Percentiles rank a stretch among this genome's conserved stretches.
These are phyloP conservation scores for Diversispora epigaea DNA, from an alignment of 192 early-diverging fungal genomes.

Conservation along the genomic window DNA sequence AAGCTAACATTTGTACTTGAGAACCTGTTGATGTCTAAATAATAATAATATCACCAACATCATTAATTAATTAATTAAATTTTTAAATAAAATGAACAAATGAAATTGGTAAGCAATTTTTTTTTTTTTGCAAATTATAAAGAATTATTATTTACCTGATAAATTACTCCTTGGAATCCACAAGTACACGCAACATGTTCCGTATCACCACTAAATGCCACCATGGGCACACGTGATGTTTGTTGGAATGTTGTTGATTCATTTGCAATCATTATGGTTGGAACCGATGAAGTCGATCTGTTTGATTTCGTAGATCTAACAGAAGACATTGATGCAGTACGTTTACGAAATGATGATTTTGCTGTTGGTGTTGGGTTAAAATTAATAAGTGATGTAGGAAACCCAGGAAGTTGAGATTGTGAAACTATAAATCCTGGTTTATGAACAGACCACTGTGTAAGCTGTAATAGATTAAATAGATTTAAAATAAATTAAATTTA, in stretches of 20 bases:
- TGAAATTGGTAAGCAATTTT: conserved; percentile 17
- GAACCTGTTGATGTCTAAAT: conserved; percentile 43
- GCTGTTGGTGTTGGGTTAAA: neutral
- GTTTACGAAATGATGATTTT: conserved; percentile 30
- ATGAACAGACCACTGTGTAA: conserved; percentile 55
- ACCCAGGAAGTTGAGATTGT: conserved; percentile 43
- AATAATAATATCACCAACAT: neutral
- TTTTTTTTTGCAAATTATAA: neutral
- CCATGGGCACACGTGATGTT: conserved; percentile 44
- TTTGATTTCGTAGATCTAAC: conserved; percentile 12
- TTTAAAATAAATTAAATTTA: neutral
- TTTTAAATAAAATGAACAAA: neutral
- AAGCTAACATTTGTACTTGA: conserved; percentile 44
- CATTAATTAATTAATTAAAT: neutral
- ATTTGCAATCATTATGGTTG: neutral
- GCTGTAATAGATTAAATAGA: conserved; percentile 24
- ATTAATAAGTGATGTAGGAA: conserved; percentile 39
- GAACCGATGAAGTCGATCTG: neutral
- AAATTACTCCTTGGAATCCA: conserved; percentile 44
- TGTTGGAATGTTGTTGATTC: neutral
- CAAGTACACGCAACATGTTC: conserved; percentile 50
- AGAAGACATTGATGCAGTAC: conserved; percentile 26
- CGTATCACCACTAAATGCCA: conserved; percentile 55
- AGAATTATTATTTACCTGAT: conserved; percentile 37
- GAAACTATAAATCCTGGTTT: conserved; percentile 48